Evolutionary conservation across 2,329 filamentous ascomycete genomes (phyloP).

Genomic region (Fusarium foetens): DNA sequence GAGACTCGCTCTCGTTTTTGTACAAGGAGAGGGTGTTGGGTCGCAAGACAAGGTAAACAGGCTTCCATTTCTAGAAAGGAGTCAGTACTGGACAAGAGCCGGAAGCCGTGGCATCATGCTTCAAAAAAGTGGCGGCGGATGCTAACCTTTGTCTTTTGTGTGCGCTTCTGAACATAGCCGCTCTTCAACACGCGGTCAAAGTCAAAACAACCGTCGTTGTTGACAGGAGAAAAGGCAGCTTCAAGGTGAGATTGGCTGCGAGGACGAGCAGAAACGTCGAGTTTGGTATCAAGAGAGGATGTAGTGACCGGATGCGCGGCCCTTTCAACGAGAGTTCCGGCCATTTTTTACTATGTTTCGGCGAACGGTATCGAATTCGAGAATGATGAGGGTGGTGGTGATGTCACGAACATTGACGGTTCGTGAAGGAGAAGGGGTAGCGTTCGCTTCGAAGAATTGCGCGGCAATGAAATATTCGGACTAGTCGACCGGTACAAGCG

Average conservation of each 20-base stretch:
- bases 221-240: slow-evolving; percentile 82
- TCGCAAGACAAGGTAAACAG: slow-evolving; percentile 87
- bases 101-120: background rate
- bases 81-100: slow-evolving; percentile 34
- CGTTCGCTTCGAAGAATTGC: slow-evolving; percentile 1
- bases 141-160: slow-evolving; percentile 89
- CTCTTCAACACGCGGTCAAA: slow-evolving; percentile 94
- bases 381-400: slow-evolving; percentile 8
- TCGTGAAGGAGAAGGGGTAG: slow-evolving; percentile 5
- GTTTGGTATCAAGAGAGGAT: slow-evolving; percentile 24
- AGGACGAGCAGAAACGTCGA: slow-evolving; percentile 34
- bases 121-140: background rate
- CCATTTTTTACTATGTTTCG: slow-evolving; percentile 35
- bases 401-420: slow-evolving; percentile 34
- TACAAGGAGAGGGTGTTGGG: slow-evolving; percentile 93
- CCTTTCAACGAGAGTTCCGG: slow-evolving; percentile 41
- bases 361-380: slow-evolving; percentile 10
- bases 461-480: background rate
- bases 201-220: slow-evolving; percentile 94
- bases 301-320: slow-evolving; percentile 17
- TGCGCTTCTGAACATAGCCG: slow-evolving; percentile 86
- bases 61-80: slow-evolving; percentile 81
- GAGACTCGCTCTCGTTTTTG: slow-evolving; percentile 89
- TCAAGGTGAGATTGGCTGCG: slow-evolving; percentile 58
- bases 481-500: background rate